Evolutionary conservation across 257 asterid genomes (phyloP), one percentile per base, ranked within the genome.

Genomic region (Solanum rostratum): DNA sequence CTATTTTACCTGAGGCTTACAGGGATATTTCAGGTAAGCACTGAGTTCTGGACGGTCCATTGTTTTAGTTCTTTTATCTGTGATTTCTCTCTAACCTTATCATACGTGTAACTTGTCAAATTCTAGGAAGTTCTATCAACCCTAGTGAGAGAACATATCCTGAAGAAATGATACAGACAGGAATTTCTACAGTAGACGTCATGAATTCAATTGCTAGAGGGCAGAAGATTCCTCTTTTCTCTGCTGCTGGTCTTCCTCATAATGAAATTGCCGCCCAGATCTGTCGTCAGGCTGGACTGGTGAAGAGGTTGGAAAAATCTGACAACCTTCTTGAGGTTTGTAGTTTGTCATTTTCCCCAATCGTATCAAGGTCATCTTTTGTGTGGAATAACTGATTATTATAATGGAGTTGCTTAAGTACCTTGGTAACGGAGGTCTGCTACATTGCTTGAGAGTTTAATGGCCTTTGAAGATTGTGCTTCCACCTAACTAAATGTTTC

Each of bases 191-290:
- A 53, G 94, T 96, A 84, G 99, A 96, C 88, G 99, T 96, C 90
- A 96, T 96, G 99, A 96, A 96, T 89, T 96, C 99, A 84, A 94
- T 96, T 88, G 98, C 99, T 79, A 94, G 99, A 80, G 99, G 99
- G 85, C 99, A 96, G 91, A 96, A 96, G 87, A 96, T 96, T 83
- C 99, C 98, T 76, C 99, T 96, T 79, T 96, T 96, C 79, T 96
- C 99, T 52, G 99, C 99, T 85, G 99, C 99, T 79, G 99, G 99
- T 91, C 98, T 96, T 88, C 99, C 98, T 78, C 99, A 96, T 91
- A 96, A 96, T 90, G 99, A 96, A 92, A 96, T 96, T 16, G 99
- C 99, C 82, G 99, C 99, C 84, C 99, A 96, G 91, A 96, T 96
- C 84, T 96, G 99, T 90, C 98, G 99, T 83, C 99, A 96, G 90